Evolutionary conservation across 2,329 filamentous ascomycete genomes (phyloP), one percentile per base, ranked within the genome.

Genomic region (Colletotrichum spinosum): DNA sequence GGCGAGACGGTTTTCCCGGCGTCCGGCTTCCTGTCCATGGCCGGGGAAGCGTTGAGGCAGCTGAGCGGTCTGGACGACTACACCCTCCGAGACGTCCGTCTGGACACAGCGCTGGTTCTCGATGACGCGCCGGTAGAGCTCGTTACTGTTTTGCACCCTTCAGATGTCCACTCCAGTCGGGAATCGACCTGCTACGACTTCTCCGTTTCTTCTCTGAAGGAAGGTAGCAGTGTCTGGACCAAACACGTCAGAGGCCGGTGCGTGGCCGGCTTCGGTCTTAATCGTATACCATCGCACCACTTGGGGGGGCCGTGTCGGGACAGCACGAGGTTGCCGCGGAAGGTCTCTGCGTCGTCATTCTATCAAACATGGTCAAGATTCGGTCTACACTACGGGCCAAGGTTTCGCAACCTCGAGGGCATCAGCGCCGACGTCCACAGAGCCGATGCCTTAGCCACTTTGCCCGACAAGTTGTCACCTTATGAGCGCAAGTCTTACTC

Each of bases 161-260:
- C 68, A 0, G 68, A 65, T 1, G 68, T 75, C 0, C 76, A 71
- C 0, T 69, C 72, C 25, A 59, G 68, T 1, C 52, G 65, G 3
- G 71, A 76, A 0, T 72, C 70, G 9, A 41, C 64, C 1, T 77
- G 72, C 71, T 79, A 70, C 67, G 72, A 76, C 12, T 78, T 77
- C 13, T 72, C 67, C 4, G 70, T 79, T 2, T 59, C 71, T 6
- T 76, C 75, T 7, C 71, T 70, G 49, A 70, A 67, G 12, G 71
- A 71, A 10, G 67, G 65, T 2, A 61, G 55, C 9, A 10, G 63
- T 13, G 42, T 48, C 2, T 67, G 64, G 60, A 33, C 51, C n/a
- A 55, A 15, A 12, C 64, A 67, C 42, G 17, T 54, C 17, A 55
- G 10, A 3, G 64, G 64, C 8, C 44, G 46, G 3, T 64, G 54